These are phyloP conservation scores for Spathaspora girioi DNA, from an alignment of 805 yeast species.

Conservation along the genomic window DNA sequence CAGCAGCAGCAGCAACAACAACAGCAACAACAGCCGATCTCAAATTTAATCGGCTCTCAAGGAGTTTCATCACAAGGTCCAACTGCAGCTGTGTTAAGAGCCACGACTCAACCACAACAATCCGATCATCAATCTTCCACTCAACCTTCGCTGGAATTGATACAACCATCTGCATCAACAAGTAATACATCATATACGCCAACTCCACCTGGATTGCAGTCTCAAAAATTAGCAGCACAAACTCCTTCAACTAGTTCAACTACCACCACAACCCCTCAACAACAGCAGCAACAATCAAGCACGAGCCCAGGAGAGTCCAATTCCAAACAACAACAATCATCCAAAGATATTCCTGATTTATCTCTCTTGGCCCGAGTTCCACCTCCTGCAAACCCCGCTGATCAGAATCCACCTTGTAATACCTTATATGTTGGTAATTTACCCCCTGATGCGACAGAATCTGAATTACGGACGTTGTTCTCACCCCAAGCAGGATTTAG, in stretches of 20 bases:
- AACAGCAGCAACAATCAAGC: background rate
- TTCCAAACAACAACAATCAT: constrained; percentile 2
- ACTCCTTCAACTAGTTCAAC: background rate
- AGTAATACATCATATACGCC: constrained; percentile 1
- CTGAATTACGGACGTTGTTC: constrained; percentile 82
- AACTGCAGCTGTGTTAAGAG: constrained; percentile 6
- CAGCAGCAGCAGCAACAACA: no score
- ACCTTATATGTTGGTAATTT: constrained; percentile 94
- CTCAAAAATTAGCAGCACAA: background rate
- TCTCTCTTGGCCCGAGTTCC: constrained; percentile 76
- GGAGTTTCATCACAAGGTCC: constrained; percentile 6
- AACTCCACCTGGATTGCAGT: background rate
- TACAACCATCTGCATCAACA: background rate
- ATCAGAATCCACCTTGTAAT: constrained; percentile 98
- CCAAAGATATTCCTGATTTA: constrained; percentile 54
- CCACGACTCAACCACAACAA: constrained; percentile 7
- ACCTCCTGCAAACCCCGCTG: constrained; percentile 96
- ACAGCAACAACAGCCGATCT: background rate
- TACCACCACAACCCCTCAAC: background rate
- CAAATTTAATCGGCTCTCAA: constrained; percentile 10
- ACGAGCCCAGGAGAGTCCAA: constrained; percentile 5
- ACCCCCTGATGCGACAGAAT: constrained; percentile 96
- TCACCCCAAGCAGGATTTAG: constrained; percentile 90
- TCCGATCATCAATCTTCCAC: constrained; percentile 3
- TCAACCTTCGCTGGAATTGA: constrained; percentile 2